Conservation (phyloP, 805 yeast genomes). For the Wickerhamiella siamensis region DNA sequence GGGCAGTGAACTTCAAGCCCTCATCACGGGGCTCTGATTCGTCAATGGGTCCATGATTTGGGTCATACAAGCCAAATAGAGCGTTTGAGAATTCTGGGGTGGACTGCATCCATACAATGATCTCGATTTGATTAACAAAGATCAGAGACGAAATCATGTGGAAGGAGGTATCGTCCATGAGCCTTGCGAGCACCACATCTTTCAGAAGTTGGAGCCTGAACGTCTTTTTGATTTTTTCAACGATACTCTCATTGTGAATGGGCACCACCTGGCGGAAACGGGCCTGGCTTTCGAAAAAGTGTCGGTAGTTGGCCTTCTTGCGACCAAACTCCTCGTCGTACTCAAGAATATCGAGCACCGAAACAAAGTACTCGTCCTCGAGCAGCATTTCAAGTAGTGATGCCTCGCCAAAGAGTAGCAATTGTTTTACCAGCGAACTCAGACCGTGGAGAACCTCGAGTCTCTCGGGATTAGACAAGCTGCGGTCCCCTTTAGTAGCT, state of each 20-base stretch:
- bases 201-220: constrained; percentile 67
- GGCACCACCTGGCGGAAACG: constrained; percentile 63
- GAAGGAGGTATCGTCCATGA: constrained; percentile 68
- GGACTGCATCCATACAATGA: constrained; percentile 44
- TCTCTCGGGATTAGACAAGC: constrained; percentile 20
- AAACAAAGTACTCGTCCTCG: constrained; percentile 37
- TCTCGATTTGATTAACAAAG: constrained; percentile 51
- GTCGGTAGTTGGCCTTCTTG: constrained; percentile 66
- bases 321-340: constrained; percentile 75
- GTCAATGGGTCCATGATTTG: constrained; percentile 8
- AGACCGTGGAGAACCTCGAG: constrained; percentile 47
- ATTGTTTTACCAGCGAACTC: constrained; percentile 58
- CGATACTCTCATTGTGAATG: constrained; percentile 35
- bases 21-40: constrained; percentile 25
- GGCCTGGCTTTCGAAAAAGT: constrained; percentile 41
- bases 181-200: constrained; percentile 73
- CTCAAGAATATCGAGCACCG: constrained; percentile 69
- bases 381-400: constrained; percentile 43
- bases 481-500: background rate
- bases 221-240: constrained; percentile 52
- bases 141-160: constrained; percentile 53
- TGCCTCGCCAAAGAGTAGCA: constrained; percentile 55
- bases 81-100: constrained; percentile 38
- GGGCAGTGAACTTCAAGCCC: constrained; percentile 68
- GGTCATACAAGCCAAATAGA: constrained; percentile 44